Base-by-base conservation (phyloP, 1,139 yeast genomes). In the Kurtzmaniella quercitrusa region DNA sequence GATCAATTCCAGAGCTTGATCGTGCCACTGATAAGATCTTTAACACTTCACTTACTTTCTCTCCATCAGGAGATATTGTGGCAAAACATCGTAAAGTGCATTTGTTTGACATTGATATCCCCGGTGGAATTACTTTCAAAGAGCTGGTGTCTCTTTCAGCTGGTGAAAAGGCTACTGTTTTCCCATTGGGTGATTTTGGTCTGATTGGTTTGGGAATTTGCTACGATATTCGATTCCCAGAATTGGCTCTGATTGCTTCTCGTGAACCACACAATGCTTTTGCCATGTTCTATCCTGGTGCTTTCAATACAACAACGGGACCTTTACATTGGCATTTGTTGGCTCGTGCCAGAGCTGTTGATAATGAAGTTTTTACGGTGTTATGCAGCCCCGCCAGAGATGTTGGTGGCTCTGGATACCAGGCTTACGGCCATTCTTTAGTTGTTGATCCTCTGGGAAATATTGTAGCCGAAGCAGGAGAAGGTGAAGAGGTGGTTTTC, bases 261-360 rank as follows among this genome's bases (percentile, higher is more conserved):
- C 76, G 97, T 50, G 61, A 68, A 33, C 77, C 81, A 44, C 62
- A 69, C 19, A 80, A 80, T 45, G 82, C 95, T 0, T 88, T 88
- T 65, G 95, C 94, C 32, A 84, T 89, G 93, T 73, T 88, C 42
- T 89, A 88, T 52, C 98, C 98, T 0, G 95, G 96, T 42, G 98
- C 98, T 0, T 91, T 91, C 70, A 91, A 91, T 68, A 87, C 95
- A 18, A 88, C 93, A 23, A 91, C 98, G 0, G 98, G 98, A 0
- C 98, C 98, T 1, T 69, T 88, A 57, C 97, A 88, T 61, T 91
- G 98, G 98, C 85, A 84, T 51, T 71, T 89, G 50, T 74, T 91
- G 46, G 96, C 94, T 1, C 74, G 91, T 47, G 76, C 95, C 1
- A 73, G 98, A 49, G 95, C 97, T 3, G 84, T 91, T 9, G 98